These are phyloP conservation scores for Saturnispora bothae DNA, from an alignment of 805 yeast species.

Conservation along the genomic window DNA sequence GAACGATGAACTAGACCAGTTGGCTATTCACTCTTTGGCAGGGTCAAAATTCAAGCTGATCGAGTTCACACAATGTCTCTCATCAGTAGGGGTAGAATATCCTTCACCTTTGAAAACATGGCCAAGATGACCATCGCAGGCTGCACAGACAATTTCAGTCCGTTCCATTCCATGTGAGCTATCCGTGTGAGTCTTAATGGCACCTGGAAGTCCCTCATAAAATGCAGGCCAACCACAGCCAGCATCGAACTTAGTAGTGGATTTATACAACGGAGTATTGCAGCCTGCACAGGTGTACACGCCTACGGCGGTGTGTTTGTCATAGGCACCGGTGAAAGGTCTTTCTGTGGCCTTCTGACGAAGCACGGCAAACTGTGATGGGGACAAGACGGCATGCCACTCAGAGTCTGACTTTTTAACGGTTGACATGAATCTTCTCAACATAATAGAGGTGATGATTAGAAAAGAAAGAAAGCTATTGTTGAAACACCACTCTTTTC, in stretches of 20 bases:
- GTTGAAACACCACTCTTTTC: no score
- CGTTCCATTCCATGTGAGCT: slow-evolving; percentile 64
- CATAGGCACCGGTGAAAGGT: slow-evolving; percentile 55
- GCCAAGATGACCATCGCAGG: slow-evolving; percentile 92
- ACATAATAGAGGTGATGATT: no score
- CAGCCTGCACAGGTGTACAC: slow-evolving; percentile 83
- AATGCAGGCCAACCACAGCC: slow-evolving; percentile 99
- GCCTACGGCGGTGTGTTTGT: slow-evolving; percentile 42
- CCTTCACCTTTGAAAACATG: slow-evolving; percentile 96
- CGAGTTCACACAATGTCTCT: slow-evolving; percentile 91
- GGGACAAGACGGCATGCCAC: slow-evolving; percentile 72
- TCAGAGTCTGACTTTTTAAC: slow-evolving; percentile 35
- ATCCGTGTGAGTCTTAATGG: slow-evolving; percentile 56
- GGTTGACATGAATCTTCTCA: no score
- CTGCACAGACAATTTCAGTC: slow-evolving; percentile 79
- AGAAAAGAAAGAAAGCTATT: no score
- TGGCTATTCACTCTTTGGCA: background rate
- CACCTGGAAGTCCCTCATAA: slow-evolving; percentile 77
- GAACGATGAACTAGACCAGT: no score
- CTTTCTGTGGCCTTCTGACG: slow-evolving; percentile 67
- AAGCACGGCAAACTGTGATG: slow-evolving; percentile 69
- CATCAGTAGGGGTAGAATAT: slow-evolving; percentile 74
- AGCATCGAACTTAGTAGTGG: slow-evolving; percentile 74
- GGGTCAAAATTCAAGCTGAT: slow-evolving; percentile 56
- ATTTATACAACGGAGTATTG: slow-evolving; percentile 63